phyloP scores from a whole-genome alignment of 345 rosid species.

The Pelargonium nanum region DNA sequence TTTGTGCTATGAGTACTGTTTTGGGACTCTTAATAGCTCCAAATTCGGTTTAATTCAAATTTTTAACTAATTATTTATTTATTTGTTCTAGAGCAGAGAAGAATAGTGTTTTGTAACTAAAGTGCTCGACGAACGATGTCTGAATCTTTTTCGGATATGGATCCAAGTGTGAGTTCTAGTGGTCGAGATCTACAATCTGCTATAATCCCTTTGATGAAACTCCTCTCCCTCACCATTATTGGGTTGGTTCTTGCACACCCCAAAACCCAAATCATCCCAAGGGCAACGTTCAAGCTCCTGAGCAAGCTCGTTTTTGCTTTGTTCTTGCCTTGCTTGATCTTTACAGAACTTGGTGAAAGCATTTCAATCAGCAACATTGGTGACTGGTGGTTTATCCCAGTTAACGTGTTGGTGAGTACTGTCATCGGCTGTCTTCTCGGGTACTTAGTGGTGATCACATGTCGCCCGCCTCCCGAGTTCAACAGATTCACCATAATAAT shows the following conservation, averaged over 20 bases:
- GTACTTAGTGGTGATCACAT: slow-evolving; percentile 51
- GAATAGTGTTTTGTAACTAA: too few species aligned
- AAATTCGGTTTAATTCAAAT: not conserved
- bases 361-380: slow-evolving; percentile 42
- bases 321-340: slow-evolving; percentile 86
- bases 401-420: slow-evolving; percentile 68
- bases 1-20: too few species aligned
- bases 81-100: too few species aligned
- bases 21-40: too few species aligned
- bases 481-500: slow-evolving; percentile 72
- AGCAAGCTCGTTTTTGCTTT: slow-evolving; percentile 89
- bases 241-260: slow-evolving; percentile 83
- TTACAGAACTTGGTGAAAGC: slow-evolving; percentile 79
- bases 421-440: slow-evolving; percentile 58
- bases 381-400: slow-evolving; percentile 90
- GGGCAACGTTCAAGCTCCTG: slow-evolving; percentile 64
- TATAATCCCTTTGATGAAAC: slow-evolving; percentile 65
- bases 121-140: too few species aligned
- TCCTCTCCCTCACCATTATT: slow-evolving; percentile 52
- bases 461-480: slow-evolving; percentile 71
- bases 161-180: slow-evolving; percentile 18
- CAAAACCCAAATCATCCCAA: slow-evolving; percentile 45
- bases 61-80: too few species aligned
- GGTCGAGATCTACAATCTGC: slow-evolving; percentile 40
- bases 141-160: not conserved